These are phyloP conservation scores for Apophysomyces elegans DNA, from an alignment of 371 early-diverging fungal species.

Conservation along the genomic window DNA sequence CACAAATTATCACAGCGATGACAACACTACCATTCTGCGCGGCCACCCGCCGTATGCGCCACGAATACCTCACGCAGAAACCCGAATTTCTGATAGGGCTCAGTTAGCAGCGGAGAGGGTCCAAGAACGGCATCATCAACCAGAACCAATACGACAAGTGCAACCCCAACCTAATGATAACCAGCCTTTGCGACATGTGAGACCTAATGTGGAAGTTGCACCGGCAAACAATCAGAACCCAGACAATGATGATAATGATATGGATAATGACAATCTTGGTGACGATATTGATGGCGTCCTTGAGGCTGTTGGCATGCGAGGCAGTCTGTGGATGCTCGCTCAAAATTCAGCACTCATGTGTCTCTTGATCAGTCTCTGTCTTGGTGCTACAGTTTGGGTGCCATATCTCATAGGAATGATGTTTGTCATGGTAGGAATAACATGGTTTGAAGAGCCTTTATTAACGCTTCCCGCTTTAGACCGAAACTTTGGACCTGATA, in stretches of 20 bases:
- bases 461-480: neutral
- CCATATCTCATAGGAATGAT: slow-evolving; percentile 73
- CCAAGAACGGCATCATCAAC: neutral
- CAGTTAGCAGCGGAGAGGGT: neutral
- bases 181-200: neutral
- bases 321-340: slow-evolving; percentile 67
- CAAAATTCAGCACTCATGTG: slow-evolving; percentile 79
- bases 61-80: slow-evolving; percentile 4
- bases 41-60: neutral
- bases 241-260: slow-evolving; percentile 25
- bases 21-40: neutral
- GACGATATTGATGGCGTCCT: slow-evolving; percentile 80
- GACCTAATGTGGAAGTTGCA: neutral
- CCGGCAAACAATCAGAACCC: slow-evolving; percentile 14
- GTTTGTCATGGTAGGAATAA: slow-evolving; percentile 24
- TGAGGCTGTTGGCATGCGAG: slow-evolving; percentile 87
- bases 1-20: neutral
- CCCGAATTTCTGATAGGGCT: neutral
- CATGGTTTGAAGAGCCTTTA: neutral
- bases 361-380: slow-evolving; percentile 68
- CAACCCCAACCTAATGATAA: slow-evolving; percentile 1
- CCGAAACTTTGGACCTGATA: slow-evolving; percentile 15
- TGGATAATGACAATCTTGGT: slow-evolving; percentile 60
- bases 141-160: neutral
- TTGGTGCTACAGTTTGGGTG: slow-evolving; percentile 75